Evolutionary conservation across 2,329 filamentous ascomycete species (phyloP).

Genomic region (Diaporthe caulivora): DNA sequence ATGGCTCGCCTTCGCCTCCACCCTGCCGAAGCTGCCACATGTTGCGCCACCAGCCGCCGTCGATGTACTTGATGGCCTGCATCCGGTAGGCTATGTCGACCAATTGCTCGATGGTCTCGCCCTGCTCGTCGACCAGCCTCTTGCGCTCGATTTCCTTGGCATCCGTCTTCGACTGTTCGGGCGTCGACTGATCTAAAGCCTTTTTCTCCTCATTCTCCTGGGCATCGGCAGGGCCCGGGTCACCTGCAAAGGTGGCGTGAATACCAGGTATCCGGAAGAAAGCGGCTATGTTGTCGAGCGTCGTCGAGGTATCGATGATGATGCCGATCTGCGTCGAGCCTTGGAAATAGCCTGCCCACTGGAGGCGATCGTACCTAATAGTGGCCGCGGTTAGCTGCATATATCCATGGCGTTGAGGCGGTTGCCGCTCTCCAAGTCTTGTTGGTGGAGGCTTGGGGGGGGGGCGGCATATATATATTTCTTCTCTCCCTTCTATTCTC

Average conservation of each 20-base stretch:
- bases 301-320: slow-evolving; percentile 56
- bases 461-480: no score
- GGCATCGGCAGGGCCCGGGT: slow-evolving; percentile 47
- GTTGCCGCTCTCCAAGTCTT: no score
- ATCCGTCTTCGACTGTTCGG: slow-evolving; percentile 47
- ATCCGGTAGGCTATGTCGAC: slow-evolving; percentile 50
- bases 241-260: slow-evolving; percentile 49
- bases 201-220: slow-evolving; percentile 42
- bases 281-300: slow-evolving; percentile 57
- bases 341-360: slow-evolving; percentile 56
- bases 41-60: slow-evolving; percentile 58
- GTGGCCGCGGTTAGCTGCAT: slow-evolving; percentile 3
- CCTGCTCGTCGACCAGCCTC: slow-evolving; percentile 45
- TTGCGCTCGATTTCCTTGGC: slow-evolving; percentile 52
- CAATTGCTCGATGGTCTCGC: slow-evolving; percentile 47
- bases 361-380: slow-evolving; percentile 52
- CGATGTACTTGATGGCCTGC: slow-evolving; percentile 58
- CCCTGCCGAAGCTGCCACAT: slow-evolving; percentile 65
- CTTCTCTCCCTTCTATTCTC: no score
- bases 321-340: slow-evolving; percentile 53
- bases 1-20: slow-evolving; percentile 66
- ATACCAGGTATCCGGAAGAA: slow-evolving; percentile 55
- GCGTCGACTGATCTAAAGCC: slow-evolving; percentile 45
- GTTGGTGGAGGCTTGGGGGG: no score
- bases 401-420: neutral